These are phyloP conservation scores for Conringia planisiliqua DNA, from an alignment of 345 rosid genomes.

Conservation along the genomic window DNA sequence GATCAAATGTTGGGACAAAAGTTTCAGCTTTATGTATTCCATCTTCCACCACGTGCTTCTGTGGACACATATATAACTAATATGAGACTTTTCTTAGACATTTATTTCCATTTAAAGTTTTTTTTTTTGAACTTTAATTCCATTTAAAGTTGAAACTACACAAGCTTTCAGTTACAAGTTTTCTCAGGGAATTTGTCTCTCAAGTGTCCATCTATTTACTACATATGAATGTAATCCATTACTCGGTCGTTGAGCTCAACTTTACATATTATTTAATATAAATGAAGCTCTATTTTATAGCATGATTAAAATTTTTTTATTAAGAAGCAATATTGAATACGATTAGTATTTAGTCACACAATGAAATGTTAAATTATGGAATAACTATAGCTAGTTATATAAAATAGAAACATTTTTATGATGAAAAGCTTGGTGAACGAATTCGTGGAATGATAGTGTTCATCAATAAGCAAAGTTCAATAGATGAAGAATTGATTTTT, in stretches of 20 bases:
- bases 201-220: slow-evolving; percentile 9
- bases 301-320: neutral
- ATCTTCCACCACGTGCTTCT: slow-evolving; percentile 11
- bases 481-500: too few relatives aligned
- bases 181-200: slow-evolving; percentile 16
- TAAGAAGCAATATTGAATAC: neutral
- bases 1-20: slow-evolving; percentile 7
- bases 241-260: neutral
- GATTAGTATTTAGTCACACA: neutral
- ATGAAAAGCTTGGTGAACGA: neutral
- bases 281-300: neutral
- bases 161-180: slow-evolving; percentile 1
- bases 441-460: neutral
- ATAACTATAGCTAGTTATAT: neutral
- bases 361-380: neutral
- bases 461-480: neutral
- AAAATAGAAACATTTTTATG: neutral
- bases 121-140: neutral
- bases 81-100: slow-evolving; percentile 1
- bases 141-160: slow-evolving; percentile 16
- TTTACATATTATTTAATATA: neutral
- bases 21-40: neutral
- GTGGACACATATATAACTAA: neutral
- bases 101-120: slow-evolving; percentile 14
- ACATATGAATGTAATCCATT: slow-evolving; percentile 7